phyloP scores from a whole-genome alignment of 2,329 filamentous ascomycete genomes.

The Cercospora canescens region DNA sequence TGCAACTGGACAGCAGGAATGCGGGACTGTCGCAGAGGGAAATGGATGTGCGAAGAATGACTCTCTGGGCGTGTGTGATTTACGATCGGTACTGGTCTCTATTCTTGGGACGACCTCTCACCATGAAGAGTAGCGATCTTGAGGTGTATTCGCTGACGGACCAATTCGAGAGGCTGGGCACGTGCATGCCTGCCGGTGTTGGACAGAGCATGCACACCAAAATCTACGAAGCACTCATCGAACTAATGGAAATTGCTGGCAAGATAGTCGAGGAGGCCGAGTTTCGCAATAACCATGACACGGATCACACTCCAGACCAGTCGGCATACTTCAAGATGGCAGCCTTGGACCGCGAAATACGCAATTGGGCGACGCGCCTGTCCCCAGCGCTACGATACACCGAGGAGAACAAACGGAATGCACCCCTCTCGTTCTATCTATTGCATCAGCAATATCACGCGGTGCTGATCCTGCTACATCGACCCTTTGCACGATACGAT shows the following conservation, averaged over 20 bases:
- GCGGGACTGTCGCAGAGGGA: constrained; percentile 27
- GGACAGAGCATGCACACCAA: constrained; percentile 27
- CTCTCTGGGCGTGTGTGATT: constrained; percentile 31
- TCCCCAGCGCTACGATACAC: constrained; percentile 27
- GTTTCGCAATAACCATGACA: constrained; percentile 21
- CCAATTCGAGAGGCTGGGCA: constrained; percentile 29
- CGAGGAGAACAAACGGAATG: constrained; percentile 26
- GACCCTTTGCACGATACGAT: constrained; percentile 30
- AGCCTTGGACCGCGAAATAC: constrained; percentile 27
- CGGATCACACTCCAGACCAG: constrained; percentile 23
- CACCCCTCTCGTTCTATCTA: constrained; percentile 28
- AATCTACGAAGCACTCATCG: constrained; percentile 31
- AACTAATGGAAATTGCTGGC: constrained; percentile 31
- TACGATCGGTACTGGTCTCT: constrained; percentile 32
- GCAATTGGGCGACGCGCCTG: constrained; percentile 26
- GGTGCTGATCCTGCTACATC: constrained; percentile 27
- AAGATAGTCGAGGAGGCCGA: constrained; percentile 31
- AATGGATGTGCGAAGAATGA: constrained; percentile 29
- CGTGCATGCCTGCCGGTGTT: constrained; percentile 26
- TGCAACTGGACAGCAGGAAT: constrained; percentile 30
- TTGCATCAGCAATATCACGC: constrained; percentile 32
- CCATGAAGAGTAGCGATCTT: constrained; percentile 30
- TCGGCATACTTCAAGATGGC: constrained; percentile 31
- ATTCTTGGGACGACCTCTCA: constrained; percentile 29
- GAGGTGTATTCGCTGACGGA: constrained; percentile 28